phyloP scores from a whole-genome alignment of 805 yeast genomes.

The Wickerhamomyces rabaulensis region DNA sequence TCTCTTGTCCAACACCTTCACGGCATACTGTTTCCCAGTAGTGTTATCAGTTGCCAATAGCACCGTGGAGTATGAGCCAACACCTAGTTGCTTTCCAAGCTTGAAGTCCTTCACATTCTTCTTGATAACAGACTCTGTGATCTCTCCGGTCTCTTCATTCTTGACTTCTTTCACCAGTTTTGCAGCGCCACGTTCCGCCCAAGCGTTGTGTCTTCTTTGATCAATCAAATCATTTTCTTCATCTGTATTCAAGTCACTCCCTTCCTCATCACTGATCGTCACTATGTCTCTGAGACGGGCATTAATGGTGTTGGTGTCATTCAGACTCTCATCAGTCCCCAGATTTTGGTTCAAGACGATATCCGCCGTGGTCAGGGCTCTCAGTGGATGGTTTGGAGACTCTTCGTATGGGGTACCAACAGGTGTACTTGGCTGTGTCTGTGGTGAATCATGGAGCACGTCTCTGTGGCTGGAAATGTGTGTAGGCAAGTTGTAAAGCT shows the following conservation, averaged over 20 bases:
- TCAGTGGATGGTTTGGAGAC: slow-evolving; percentile 19
- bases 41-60: slow-evolving; percentile 77
- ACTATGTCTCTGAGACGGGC: slow-evolving; percentile 3
- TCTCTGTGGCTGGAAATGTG: slow-evolving; percentile 21
- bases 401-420: slow-evolving; percentile 20
- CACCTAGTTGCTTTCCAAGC: slow-evolving; percentile 86
- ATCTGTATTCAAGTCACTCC: neutral
- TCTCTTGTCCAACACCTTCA: slow-evolving; percentile 68
- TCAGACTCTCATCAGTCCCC: slow-evolving; percentile 20
- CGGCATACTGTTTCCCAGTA: slow-evolving; percentile 71
- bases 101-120: slow-evolving; percentile 76
- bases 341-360: slow-evolving; percentile 18
- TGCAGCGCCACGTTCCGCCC: slow-evolving; percentile 61
- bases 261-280: slow-evolving; percentile 3
- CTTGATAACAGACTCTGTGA: slow-evolving; percentile 44
- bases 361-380: slow-evolving; percentile 23
- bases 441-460: slow-evolving; percentile 1
- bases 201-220: slow-evolving; percentile 12
- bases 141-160: slow-evolving; percentile 43
- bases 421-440: slow-evolving; percentile 21
- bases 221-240: neutral
- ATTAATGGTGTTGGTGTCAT: slow-evolving; percentile 5
- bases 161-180: slow-evolving; percentile 39
- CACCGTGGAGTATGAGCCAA: slow-evolving; percentile 95
- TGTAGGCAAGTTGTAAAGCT: slow-evolving; percentile 17